Conservation (phyloP, 2,329 filamentous ascomycete genomes). For the Helminthosporium solani region DNA sequence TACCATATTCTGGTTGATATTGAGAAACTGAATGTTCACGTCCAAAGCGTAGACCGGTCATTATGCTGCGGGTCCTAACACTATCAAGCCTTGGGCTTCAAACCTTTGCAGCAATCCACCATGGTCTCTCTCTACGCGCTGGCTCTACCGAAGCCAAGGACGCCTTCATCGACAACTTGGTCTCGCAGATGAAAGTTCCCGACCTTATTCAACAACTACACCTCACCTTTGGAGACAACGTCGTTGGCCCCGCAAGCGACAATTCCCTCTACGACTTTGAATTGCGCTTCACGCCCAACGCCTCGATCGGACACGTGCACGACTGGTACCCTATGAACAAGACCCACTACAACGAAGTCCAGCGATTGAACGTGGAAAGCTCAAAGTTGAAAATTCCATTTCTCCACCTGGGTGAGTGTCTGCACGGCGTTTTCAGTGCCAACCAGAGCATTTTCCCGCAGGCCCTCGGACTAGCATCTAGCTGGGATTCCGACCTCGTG, state of each 20-base stretch:
- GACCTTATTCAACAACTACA: constrained; percentile 45
- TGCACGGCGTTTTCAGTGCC: constrained; percentile 49
- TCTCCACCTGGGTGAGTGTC: constrained; percentile 48
- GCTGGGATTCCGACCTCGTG: constrained; percentile 47
- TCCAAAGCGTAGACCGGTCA: not conserved
- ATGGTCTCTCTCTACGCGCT: not conserved
- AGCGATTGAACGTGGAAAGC: constrained; percentile 42
- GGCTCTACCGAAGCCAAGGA: constrained; percentile 2
- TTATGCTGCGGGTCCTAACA: not conserved
- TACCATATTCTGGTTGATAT: not conserved
- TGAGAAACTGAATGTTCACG: not conserved
- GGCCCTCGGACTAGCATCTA: constrained; percentile 45
- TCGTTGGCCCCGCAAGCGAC: constrained; percentile 43
- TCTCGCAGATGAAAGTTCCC: constrained; percentile 16
- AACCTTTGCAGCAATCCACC: not conserved
- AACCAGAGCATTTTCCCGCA: constrained; percentile 52
- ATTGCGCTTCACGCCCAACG: constrained; percentile 41
- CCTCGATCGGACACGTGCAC: constrained; percentile 46
- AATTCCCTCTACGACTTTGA: constrained; percentile 45
- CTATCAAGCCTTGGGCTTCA: not conserved
- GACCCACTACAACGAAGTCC: constrained; percentile 46
- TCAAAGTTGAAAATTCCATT: constrained; percentile 45
- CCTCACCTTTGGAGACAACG: constrained; percentile 48
- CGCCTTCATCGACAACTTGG: constrained; percentile 16
- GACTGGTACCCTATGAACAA: constrained; percentile 49